Base-by-base conservation (phyloP, 352 stramenopile genomes). In the Thalassiosira mediterranea region DNA sequence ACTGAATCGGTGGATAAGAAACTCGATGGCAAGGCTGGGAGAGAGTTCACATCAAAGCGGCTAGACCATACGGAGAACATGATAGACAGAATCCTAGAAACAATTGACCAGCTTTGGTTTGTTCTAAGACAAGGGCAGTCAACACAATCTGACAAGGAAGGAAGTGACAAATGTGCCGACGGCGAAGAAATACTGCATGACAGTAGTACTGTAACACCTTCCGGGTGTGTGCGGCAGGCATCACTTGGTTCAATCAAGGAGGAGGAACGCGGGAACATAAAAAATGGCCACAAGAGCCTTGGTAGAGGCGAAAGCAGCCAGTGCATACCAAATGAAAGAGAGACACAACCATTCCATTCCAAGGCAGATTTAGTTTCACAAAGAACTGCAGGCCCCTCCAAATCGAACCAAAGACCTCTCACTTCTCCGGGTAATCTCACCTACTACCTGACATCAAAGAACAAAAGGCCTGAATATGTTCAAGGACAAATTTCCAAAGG, bases 31-130 rank as follows among this genome's bases (percentile, higher is more conserved):
- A 75, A 75, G 28, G 40, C 65, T 17, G 28, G 29, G 0, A 67
- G 19, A 52, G 51, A 67, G 19, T 46, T 75, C 8, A 59, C 65
- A 21, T 42, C 21, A 7, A 21, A 75, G 38, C 42, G 65, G n/a
- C 65, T 75, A 53, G 53, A 65, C 25, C 53, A 75, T 26, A 53
- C 54, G 49, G 65, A 75, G 38, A 19, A 38, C 7, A 67, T 75
- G 54, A 51, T 75, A 5, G 65, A 75, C 46, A 75, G 66, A 23
- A 66, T 67, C 23, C 26, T 75, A 13, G 32, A 23, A 11, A 65
- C 64, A 37, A 40, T 73, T 23, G 52, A 73, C 26, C 32, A 73
- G 8, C 38, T 73, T 3, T 73, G 51, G 64, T 32, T 28, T 28
- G 40, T 37, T 29, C 31, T 65, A 31, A n/a, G 25, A 19, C n/a